Conservation (phyloP, 2,329 filamentous ascomycete genomes). For the Cladophialophora exuberans region DNA sequence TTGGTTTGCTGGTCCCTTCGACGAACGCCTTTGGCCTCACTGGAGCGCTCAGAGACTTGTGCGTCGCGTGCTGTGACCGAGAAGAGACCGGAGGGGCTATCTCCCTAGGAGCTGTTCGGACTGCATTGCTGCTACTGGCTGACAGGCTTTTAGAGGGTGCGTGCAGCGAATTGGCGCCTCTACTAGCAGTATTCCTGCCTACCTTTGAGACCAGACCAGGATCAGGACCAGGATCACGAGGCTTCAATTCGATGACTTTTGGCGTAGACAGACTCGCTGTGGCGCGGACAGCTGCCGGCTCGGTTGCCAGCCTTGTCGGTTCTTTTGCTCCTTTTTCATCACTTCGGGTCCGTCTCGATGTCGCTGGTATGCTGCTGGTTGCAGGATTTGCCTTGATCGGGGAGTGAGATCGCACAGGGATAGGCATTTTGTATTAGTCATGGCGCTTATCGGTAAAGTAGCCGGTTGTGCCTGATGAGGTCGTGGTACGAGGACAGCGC, state of each 20-base stretch:
- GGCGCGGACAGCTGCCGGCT: slow-evolving; percentile 13
- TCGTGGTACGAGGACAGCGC: no score
- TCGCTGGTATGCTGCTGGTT: not conserved
- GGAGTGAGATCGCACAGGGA: slow-evolving; percentile 2
- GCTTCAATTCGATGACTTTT: slow-evolving; percentile 1
- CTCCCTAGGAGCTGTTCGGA: not conserved
- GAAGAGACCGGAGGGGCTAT: slow-evolving; percentile 2
- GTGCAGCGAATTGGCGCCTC: not conserved
- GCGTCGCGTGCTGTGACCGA: not conserved
- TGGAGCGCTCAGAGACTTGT: slow-evolving; percentile 5
- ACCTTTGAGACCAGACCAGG: slow-evolving; percentile 1
- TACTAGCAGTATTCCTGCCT: not conserved
- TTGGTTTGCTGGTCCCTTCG: not conserved
- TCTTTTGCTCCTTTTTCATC: slow-evolving; percentile 10
- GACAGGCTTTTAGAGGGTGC: slow-evolving; percentile 11
- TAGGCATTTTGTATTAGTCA: slow-evolving; percentile 13
- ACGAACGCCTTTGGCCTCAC: not conserved
- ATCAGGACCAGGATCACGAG: not conserved
- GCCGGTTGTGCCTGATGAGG: not conserved
- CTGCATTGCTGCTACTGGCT: slow-evolving; percentile 4
- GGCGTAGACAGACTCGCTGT: slow-evolving; percentile 1
- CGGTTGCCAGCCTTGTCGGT: slow-evolving; percentile 9
- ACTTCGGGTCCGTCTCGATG: not conserved
- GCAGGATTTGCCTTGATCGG: slow-evolving; percentile 11
- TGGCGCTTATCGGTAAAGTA: slow-evolving; percentile 3